phyloP scores from a whole-genome alignment of 768 basidiomycete species.

The Hemileccinum rubropunctum region DNA sequence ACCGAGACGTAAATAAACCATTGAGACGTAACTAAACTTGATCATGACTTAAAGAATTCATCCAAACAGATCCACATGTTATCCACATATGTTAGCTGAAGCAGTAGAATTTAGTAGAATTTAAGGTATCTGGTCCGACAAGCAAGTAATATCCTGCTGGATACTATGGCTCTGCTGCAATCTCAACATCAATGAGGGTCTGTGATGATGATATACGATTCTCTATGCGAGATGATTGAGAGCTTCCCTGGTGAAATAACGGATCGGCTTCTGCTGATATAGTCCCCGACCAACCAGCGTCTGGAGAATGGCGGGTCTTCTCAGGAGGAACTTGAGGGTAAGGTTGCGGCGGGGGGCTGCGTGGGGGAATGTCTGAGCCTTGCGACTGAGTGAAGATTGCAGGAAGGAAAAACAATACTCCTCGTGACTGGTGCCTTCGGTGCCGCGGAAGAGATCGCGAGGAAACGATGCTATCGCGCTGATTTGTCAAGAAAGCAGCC shows the following conservation, averaged over 20 bases:
- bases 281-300: conserved; percentile 33
- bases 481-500: conserved; percentile 42
- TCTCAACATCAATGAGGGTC: conserved; percentile 29
- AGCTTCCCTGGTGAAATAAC: conserved; percentile 27
- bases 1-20: not conserved
- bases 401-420: conserved; percentile 79
- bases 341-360: conserved; percentile 32
- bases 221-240: conserved; percentile 29
- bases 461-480: conserved; percentile 33
- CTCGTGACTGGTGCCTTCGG: conserved; percentile 49
- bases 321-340: conserved; percentile 37
- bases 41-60: conserved; percentile 9
- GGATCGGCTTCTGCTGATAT: conserved; percentile 19
- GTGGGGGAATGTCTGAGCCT: conserved; percentile 27
- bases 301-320: conserved; percentile 41
- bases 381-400: conserved; percentile 64
- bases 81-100: conserved; percentile 29
- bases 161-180: conserved; percentile 19
- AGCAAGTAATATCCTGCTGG: conserved; percentile 10
- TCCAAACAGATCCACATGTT: conserved; percentile 17
- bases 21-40: conserved; percentile 8
- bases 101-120: conserved; percentile 29
- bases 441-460: conserved; percentile 49
- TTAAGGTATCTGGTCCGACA: conserved; percentile 22
- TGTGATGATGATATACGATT: conserved; percentile 28